Percentiles rank a stretch among this genome's conserved stretches.
Conservation (phyloP, 805 yeast species). For the Maudiozyma serrabonitensis region DNA sequence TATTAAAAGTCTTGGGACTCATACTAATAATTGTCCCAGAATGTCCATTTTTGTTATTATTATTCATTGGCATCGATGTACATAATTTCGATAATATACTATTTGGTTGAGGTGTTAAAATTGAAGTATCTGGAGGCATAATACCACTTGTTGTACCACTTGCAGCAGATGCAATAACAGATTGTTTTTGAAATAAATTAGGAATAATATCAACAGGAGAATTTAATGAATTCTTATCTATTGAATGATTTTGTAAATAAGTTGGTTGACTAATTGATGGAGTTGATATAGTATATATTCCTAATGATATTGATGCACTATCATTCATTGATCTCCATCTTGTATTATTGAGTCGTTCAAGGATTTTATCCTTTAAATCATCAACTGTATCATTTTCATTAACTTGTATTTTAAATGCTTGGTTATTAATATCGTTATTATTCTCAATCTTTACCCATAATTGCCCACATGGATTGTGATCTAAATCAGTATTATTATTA, state of each 20-base stretch:
- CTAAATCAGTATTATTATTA: too few relatives aligned
- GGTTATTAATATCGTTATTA: constrained; percentile 7
- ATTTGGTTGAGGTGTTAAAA: not conserved
- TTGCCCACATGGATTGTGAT: too few relatives aligned
- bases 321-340: constrained; percentile 50
- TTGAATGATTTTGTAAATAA: not conserved
- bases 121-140: not conserved
- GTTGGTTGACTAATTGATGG: not conserved
- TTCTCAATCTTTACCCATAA: constrained; percentile 19
- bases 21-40: not conserved
- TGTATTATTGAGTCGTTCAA: constrained; percentile 41
- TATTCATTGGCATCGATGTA: not conserved
- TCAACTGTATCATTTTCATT: constrained; percentile 61
- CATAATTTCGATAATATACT: not conserved
- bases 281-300: constrained; percentile 21
- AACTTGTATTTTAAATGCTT: constrained; percentile 62
- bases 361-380: constrained; percentile 62
- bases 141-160: not conserved
- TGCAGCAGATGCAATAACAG: not conserved
- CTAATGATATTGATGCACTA: constrained; percentile 63
- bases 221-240: not conserved
- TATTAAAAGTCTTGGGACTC: not conserved
- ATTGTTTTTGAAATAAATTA: not conserved
- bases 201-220: not conserved
- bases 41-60: too few relatives aligned